Conservation (phyloP, 805 yeast genomes). For the Starmerella bacillaris region DNA sequence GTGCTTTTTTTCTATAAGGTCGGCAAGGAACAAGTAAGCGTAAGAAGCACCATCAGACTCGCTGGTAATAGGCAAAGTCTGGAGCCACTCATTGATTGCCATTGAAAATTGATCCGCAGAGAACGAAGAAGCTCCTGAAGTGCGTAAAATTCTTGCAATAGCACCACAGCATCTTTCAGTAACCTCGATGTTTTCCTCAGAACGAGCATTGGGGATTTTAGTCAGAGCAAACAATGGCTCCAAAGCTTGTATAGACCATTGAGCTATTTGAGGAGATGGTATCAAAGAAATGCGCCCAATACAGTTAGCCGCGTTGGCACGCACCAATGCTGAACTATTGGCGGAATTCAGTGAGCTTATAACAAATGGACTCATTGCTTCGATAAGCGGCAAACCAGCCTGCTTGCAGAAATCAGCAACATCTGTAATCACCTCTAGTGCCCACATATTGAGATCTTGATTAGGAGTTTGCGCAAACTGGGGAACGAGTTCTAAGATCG, state of each 20-base stretch:
- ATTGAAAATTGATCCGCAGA: conserved; percentile 38
- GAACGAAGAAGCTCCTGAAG: conserved; percentile 35
- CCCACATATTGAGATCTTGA: conserved; percentile 53
- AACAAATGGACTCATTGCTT: conserved; percentile 42
- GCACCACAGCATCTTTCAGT: conserved; percentile 75
- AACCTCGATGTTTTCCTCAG: conserved; percentile 69
- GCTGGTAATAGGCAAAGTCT: conserved; percentile 59
- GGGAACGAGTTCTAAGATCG: conserved; percentile 30
- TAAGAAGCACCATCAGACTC: conserved; percentile 82
- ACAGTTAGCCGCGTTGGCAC: conserved; percentile 75
- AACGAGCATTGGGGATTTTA: conserved; percentile 59
- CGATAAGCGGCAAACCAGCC: conserved; percentile 44
- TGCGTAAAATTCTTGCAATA: conserved; percentile 63
- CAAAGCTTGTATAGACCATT: conserved; percentile 49
- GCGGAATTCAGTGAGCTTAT: conserved; percentile 30
- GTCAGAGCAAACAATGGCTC: conserved; percentile 59
- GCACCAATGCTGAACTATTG: conserved; percentile 33
- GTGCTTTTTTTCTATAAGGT: conserved; percentile 51
- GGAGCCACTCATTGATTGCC: conserved; percentile 59
- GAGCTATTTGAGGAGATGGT: conserved; percentile 48
- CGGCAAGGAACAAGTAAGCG: conserved; percentile 57
- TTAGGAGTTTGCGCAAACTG: conserved; percentile 40
- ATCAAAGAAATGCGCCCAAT: conserved; percentile 74
- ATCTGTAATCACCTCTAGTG: conserved; percentile 64
- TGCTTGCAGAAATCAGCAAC: conserved; percentile 65